These are phyloP conservation scores for Kuraishia floccosa DNA, from an alignment of 805 yeast genomes.

Conservation along the genomic window DNA sequence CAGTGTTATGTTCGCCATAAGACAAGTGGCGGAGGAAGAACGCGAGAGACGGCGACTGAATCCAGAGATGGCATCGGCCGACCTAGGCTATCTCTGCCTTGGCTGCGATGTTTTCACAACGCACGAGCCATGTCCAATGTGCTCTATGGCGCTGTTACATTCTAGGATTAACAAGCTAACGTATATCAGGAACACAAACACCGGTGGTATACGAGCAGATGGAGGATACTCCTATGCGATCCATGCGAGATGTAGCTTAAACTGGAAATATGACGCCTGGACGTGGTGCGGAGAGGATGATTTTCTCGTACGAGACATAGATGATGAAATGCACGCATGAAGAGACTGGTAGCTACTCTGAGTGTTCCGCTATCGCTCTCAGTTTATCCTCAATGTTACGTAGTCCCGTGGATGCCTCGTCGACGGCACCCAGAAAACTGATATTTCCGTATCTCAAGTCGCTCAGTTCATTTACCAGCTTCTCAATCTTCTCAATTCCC, in stretches of 20 bases:
- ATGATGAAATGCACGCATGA: constrained; percentile 1
- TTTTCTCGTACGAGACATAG: constrained; percentile 4
- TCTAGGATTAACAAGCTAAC: constrained; percentile 68
- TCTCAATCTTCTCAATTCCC: constrained; percentile 9
- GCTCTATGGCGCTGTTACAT: constrained; percentile 91
- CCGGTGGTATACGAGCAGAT: constrained; percentile 43
- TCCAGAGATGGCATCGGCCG: constrained; percentile 1
- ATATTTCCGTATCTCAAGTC: constrained; percentile 16
- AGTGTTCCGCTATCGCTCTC: too few relatives aligned
- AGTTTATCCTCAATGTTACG: constrained; percentile 9
- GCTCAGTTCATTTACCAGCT: constrained; percentile 13
- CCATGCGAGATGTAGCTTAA: constrained; percentile 64
- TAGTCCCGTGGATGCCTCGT: constrained; percentile 8
- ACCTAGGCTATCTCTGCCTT: constrained; percentile 53
- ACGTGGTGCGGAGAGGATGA: constrained; percentile 42
- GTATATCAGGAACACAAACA: constrained; percentile 38
- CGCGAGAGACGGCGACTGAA: constrained; percentile 20
- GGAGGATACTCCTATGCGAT: constrained; percentile 64
- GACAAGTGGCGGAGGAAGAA: constrained; percentile 48
- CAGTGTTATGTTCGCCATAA: constrained; percentile 64
- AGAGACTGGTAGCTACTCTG: background rate
- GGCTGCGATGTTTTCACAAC: constrained; percentile 74
- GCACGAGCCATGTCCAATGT: constrained; percentile 96
- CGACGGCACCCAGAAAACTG: constrained; percentile 9
- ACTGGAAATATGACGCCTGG: constrained; percentile 85